These are phyloP conservation scores for Epicoccum sorghinum DNA, from an alignment of 2,329 filamentous ascomycete species.

Conservation along the genomic window DNA sequence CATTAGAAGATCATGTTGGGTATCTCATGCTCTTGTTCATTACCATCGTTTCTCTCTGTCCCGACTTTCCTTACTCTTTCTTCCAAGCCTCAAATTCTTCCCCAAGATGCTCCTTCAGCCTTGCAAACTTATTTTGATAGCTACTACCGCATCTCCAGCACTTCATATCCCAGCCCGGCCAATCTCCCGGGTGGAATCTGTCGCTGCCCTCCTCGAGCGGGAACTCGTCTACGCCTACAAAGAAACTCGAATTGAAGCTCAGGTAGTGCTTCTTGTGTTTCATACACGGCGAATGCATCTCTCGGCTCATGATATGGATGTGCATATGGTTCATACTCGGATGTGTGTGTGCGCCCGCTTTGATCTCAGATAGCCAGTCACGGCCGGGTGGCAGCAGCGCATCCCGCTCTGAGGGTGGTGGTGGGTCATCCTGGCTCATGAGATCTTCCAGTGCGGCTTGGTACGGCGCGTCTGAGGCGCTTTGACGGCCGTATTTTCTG, in stretches of 20 bases:
- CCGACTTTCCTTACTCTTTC: slow-evolving; percentile 28
- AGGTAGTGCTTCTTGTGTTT: slow-evolving; percentile 90
- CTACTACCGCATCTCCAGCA: slow-evolving; percentile 85
- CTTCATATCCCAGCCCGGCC: slow-evolving; percentile 68
- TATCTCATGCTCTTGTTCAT: neutral
- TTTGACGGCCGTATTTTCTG: slow-evolving; percentile 68
- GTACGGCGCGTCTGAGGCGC: slow-evolving; percentile 66
- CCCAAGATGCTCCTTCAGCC: slow-evolving; percentile 76
- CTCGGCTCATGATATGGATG: slow-evolving; percentile 82
- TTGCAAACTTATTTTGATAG: slow-evolving; percentile 76
- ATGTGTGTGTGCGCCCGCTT: slow-evolving; percentile 80
- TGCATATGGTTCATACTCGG: slow-evolving; percentile 94
- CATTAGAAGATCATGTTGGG: slow-evolving; percentile 12
- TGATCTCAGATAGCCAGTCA: slow-evolving; percentile 78
- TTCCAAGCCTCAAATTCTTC: slow-evolving; percentile 80
- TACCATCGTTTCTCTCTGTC: neutral
- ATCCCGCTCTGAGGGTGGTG: slow-evolving; percentile 51
- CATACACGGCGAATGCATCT: slow-evolving; percentile 74
- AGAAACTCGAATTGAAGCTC: slow-evolving; percentile 85
- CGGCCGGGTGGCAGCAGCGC: slow-evolving; percentile 65
- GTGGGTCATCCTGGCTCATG: slow-evolving; percentile 56
- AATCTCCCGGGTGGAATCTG: slow-evolving; percentile 65
- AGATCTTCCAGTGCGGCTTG: slow-evolving; percentile 57
- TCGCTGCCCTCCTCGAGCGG: slow-evolving; percentile 72
- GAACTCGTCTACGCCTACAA: slow-evolving; percentile 79